Evolutionary conservation across 129 eudicot genomes (phyloP).

Genomic region (Mikania micrantha): DNA sequence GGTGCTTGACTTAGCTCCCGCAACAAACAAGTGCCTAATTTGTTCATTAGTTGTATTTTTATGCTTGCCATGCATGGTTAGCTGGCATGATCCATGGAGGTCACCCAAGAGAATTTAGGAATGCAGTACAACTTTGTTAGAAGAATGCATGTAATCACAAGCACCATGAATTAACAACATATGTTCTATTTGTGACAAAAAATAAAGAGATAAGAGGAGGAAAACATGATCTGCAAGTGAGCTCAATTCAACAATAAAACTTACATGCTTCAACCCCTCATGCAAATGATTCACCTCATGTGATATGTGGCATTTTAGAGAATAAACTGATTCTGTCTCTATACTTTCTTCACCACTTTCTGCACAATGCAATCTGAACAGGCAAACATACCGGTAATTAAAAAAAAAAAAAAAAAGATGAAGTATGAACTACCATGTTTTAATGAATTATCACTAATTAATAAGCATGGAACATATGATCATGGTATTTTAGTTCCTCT

Average conservation of each 20-base stretch:
- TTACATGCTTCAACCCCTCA: constrained; percentile 88
- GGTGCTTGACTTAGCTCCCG: too few relatives aligned
- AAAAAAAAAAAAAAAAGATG: not conserved
- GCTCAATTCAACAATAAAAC: constrained; percentile 18
- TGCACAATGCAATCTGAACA: constrained; percentile 78
- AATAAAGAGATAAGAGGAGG: not conserved
- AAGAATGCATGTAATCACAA: not conserved
- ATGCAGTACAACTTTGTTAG: not conserved
- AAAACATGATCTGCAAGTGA: not conserved
- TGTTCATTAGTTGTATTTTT: too few relatives aligned
- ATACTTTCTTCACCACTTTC: constrained; percentile 98
- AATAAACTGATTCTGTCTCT: constrained; percentile 71
- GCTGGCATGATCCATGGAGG: not conserved
- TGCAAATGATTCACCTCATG: constrained; percentile 97
- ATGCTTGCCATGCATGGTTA: not conserved
- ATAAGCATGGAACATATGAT: not conserved
- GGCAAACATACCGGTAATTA: constrained; percentile 6
- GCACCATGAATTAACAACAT: not conserved
- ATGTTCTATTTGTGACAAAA: constrained; percentile 1
- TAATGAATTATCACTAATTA: not conserved
- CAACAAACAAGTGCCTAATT: not conserved
- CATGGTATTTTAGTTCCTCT: not conserved
- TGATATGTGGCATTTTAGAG: constrained; percentile 96
- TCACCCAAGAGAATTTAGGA: not conserved
- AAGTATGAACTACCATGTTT: not conserved